Evolutionary conservation across 2,329 filamentous ascomycete species (phyloP), one percentile per base, ranked within the genome.

Genomic region (Dissoconium aciculare): DNA sequence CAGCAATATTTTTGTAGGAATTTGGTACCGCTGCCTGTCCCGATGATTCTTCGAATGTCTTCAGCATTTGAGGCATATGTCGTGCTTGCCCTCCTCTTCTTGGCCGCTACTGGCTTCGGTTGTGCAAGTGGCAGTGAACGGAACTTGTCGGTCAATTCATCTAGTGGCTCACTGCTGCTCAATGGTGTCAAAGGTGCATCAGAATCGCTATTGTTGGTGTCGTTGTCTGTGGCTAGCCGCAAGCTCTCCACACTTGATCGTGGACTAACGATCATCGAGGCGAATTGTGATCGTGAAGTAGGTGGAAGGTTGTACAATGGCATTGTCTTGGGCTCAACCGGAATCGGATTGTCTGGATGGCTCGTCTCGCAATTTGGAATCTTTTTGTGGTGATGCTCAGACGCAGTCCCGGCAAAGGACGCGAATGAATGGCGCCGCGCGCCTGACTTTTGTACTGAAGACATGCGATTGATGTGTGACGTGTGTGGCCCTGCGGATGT

Each of bases 1-100:
- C 68, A 71, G 55, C 72, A 77, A 46, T 68, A 66, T 39, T 71
- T 73, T 47, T 71, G 64, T 23, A 76, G 60, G 47, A 73, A 64
- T 47, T 67, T 63, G 15, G 70, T 74, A 28, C 67, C 67, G 11
- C 58, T 59, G 11, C 63, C 63, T 38, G 64, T 63, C 28, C 70
- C 69, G 31, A 76, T 55, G 24, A 76, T 59, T 33, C 63, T 56
- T 43, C 62, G 57, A 46, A 74, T 69, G 47, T 74, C 69, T 27
- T 68, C 60, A 1, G 68, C 41, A 19, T 46, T 63, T 42, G 64
- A 69, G 1, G 69, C 71, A 35, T 43, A 51, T 27, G 49, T 58
- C 32, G 45, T 47, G 48, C 36, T 53, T 47, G 35, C 50, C 46
- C 50, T 39, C 32, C 49, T 43, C 36, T 42, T 46, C 14, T 23